Evolutionary conservation across 345 rosid species (phyloP), one percentile per base, ranked within the genome.

Genomic region (Trapa bicornis): DNA sequence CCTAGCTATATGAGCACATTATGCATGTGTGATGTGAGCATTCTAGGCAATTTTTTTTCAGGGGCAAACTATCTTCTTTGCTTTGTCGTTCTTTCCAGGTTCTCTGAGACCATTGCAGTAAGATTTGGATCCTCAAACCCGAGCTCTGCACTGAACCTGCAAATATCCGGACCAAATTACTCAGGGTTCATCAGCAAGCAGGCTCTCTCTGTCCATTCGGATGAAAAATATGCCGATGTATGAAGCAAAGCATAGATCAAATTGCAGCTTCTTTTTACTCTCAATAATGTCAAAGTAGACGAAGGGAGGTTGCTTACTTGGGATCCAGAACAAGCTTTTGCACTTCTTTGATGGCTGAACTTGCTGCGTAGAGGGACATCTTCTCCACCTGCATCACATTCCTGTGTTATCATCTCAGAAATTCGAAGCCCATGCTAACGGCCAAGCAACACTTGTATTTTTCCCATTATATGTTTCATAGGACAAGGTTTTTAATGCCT

Each of bases 311-410:
- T 41, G 72, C 92, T 87, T 85, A 89, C 97, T 86, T 89, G 52
- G 97, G 87, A 78, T 89, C 96, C 68, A 89, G 93, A 53, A 91
- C 92, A 83, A 91, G 78, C 77, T 86, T 87, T 82, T 91, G 95
- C 71, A 91, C 89, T 78, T 95, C 99, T 80, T 89, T 95, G 71
- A 95, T 95, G 64, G 94, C 91, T 68, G 94, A 89, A 81, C 96
- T 91, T 67, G 99, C 99, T 69, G 97, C 96, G 66, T 95, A 95
- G 38, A 95, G 71, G 13, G 96, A 86, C 65, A 85, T 87, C 80
- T 95, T 91, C 57, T 93, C 99, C 1, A 83, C 93, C 99, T 95
- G 89, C 73, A 73, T 37, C 33, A 17, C 48, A 64, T 37, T 16
- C 8, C 43, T 41, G 43, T 3, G 43, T 33, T 13, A 53, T n/a